Base-by-base conservation (phyloP, 768 basidiomycete species). In the Podaxis sp. region DNA sequence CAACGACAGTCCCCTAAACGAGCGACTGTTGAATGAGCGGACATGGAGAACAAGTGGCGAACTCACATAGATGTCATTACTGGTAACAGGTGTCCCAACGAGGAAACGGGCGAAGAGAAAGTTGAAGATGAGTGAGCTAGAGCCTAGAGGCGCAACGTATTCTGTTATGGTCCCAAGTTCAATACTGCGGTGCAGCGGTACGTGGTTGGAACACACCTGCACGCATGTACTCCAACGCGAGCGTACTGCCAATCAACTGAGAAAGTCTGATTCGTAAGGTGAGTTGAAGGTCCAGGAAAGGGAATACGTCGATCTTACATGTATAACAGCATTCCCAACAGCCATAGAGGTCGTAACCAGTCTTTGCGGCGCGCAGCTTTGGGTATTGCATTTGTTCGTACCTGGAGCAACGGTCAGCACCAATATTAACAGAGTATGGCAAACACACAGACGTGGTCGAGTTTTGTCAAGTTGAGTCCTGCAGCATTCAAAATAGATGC, bases 101-200 rank as follows among this genome's bases (percentile, higher is more conserved):
- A 94, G 82, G 70, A 94, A 90, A 68, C 90, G 86, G 40, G 96
- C 96, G 73, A 97, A 96, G 40, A 97, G 80, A 72, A 97, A 96
- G 74, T 99, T 99, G 80, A 99, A 98, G 61, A 99, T 87, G 65
- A 99, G 86, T 12, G 94, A 92, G 11, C 94, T 91, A 0, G 93
- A 94, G 13, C 96, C 96, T 3, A 99, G 83, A 2, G 96, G 96
- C 1, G 96, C 96, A 61, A 99, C 96, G 73, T 97, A 98, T 85
- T 96, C 93, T 87, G 75, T 15, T 61, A n/a, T 26, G 30, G 57
- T 70, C 59, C 52, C 8, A 24, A 40, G 11, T 39, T 24, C 30
- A 2, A 63, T 61, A 58, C 40, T 8, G 26, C 2, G 52, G 4
- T 57, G 8, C 17, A 48, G 38, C 12, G 19, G n/a, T 28, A 42